A percentile compares a stretch with the other conserved stretches of the same genome.
These are phyloP conservation scores for Cyclotella choctawhatcheeana DNA, from an alignment of 108 stramenopile genomes.

Conservation along the genomic window DNA sequence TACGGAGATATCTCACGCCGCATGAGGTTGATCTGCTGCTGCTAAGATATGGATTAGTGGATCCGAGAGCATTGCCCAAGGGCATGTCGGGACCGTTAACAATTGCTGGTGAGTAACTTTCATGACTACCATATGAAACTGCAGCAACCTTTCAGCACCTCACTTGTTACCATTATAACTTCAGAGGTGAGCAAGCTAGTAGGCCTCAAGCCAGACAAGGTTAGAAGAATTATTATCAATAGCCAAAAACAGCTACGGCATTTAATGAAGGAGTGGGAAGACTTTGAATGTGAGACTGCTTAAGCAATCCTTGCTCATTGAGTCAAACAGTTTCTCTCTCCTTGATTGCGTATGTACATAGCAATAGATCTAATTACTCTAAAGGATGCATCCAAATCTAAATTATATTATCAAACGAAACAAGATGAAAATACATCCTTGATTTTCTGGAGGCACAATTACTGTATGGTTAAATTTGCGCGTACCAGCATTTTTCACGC, in stretches of 20 bases:
- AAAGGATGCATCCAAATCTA: too few relatives aligned
- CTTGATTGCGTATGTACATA: too few relatives aligned
- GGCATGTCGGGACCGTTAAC: constrained; percentile 74
- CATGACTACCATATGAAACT: too few relatives aligned
- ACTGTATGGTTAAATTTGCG: too few relatives aligned
- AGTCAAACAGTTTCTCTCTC: too few relatives aligned
- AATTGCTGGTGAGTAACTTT: constrained; percentile 54
- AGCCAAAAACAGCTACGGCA: constrained; percentile 65
- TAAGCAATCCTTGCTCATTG: constrained; percentile 10
- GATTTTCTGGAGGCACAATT: too few relatives aligned
- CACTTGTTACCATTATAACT: too few relatives aligned
- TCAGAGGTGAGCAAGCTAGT: constrained; percentile 71
- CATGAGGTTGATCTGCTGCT: constrained; percentile 69
- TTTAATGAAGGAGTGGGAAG: constrained; percentile 72
- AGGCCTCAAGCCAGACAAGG: constrained; percentile 82
- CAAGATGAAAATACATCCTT: too few relatives aligned
- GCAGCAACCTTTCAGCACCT: too few relatives aligned
- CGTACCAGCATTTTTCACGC: too few relatives aligned
- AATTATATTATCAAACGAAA: too few relatives aligned
- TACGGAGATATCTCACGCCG: constrained; percentile 58
- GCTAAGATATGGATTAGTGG: constrained; percentile 75
- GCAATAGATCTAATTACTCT: too few relatives aligned
- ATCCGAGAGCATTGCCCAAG: constrained; percentile 49
- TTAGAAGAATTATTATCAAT: constrained; percentile 73
- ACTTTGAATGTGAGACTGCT: constrained; percentile 62